phyloP scores from a whole-genome alignment of 2,329 filamentous ascomycete species.

The Ampelomyces quisqualis region DNA sequence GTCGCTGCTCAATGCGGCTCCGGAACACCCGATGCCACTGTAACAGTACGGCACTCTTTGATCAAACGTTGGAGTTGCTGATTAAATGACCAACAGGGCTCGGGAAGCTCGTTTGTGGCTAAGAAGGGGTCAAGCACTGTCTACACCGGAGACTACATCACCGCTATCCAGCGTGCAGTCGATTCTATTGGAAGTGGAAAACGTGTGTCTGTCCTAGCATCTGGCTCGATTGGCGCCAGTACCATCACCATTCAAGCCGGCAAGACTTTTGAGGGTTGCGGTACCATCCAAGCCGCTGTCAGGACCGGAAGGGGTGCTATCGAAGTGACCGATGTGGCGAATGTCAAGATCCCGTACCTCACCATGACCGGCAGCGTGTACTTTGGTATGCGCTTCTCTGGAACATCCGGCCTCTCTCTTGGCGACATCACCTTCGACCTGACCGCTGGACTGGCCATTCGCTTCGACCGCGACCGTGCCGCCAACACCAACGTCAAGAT shows the following conservation, averaged over 20 bases:
- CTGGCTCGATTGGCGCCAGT: slow-evolving; percentile 56
- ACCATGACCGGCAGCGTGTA: slow-evolving; percentile 60
- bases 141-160: slow-evolving; percentile 58
- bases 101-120: slow-evolving; percentile 50
- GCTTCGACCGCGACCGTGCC: slow-evolving; percentile 58
- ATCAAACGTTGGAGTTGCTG: background rate
- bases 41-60: slow-evolving; percentile 39
- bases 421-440: slow-evolving; percentile 59
- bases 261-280: slow-evolving; percentile 61
- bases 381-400: slow-evolving; percentile 59
- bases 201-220: slow-evolving; percentile 56
- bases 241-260: slow-evolving; percentile 55
- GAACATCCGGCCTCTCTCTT: slow-evolving; percentile 51
- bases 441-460: slow-evolving; percentile 56
- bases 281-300: slow-evolving; percentile 54
- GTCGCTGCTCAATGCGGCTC: slow-evolving; percentile 52
- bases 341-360: slow-evolving; percentile 58
- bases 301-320: slow-evolving; percentile 55
- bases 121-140: slow-evolving; percentile 48
- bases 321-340: slow-evolving; percentile 52
- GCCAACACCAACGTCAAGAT: slow-evolving; percentile 58
- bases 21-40: slow-evolving; percentile 49
- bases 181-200: slow-evolving; percentile 56
- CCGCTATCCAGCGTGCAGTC: slow-evolving; percentile 57
- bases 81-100: slow-evolving; percentile 28